These are phyloP conservation scores for Chlamydomonas urium DNA, from an alignment of 139 green algal species.

Conservation along the genomic window DNA sequence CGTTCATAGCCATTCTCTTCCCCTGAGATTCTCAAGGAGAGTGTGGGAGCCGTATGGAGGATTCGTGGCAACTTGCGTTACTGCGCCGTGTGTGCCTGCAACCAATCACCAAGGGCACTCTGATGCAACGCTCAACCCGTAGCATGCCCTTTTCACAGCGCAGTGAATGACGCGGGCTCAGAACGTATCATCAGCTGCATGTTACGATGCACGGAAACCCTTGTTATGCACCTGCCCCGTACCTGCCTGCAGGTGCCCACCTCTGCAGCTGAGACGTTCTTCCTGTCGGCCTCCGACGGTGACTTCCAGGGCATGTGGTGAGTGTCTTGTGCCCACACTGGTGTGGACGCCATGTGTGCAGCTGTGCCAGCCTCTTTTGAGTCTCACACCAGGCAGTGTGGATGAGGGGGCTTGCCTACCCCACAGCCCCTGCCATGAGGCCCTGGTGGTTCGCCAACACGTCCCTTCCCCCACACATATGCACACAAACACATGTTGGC, in stretches of 20 bases:
- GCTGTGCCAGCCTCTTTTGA: background rate
- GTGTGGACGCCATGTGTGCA: background rate
- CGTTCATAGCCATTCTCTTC: background rate
- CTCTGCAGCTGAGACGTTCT: constrained; percentile 50
- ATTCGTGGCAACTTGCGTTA: too few relatives aligned
- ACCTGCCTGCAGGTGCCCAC: constrained; percentile 34
- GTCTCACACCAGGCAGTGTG: too few relatives aligned
- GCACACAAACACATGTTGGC: too few relatives aligned
- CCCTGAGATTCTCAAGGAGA: background rate
- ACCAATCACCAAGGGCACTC: too few relatives aligned
- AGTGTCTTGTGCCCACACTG: too few relatives aligned
- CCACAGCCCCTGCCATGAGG: too few relatives aligned
- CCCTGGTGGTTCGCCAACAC: too few relatives aligned
- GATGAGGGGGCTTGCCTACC: too few relatives aligned
- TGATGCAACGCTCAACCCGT: background rate
- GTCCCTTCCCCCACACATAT: too few relatives aligned
- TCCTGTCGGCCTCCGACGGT: constrained; percentile 40
- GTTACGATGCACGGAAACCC: background rate
- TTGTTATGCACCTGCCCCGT: background rate
- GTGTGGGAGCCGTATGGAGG: background rate
- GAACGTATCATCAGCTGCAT: background rate
- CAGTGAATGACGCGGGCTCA: background rate
- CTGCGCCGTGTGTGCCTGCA: too few relatives aligned
- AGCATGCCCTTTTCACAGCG: background rate
- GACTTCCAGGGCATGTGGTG: constrained; percentile 52